phyloP scores from a whole-genome alignment of 257 asterid genomes.

The Solanum pennellii region DNA sequence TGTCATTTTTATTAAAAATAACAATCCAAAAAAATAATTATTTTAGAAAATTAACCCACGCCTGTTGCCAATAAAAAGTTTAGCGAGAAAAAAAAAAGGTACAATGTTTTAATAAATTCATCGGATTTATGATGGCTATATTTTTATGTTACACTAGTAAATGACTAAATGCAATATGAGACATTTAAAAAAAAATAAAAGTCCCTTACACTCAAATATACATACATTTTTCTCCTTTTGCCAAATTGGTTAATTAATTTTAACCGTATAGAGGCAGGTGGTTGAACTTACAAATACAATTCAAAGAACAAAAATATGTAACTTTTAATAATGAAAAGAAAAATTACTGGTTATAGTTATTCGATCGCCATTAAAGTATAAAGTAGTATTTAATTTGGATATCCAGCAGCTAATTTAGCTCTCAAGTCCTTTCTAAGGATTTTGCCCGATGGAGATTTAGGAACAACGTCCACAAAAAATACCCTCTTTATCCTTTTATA shows the following conservation, averaged over 20 bases:
- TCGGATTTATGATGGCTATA: neutral
- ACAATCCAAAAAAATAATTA: too few relatives aligned
- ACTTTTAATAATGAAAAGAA: neutral
- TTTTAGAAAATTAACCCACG: neutral
- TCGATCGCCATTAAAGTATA: neutral
- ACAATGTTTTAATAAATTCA: neutral
- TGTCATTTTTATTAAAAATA: too few relatives aligned
- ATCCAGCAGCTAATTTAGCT: conserved; percentile 46
- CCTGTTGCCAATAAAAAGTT: neutral
- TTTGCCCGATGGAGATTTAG: conserved; percentile 83
- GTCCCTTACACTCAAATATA: neutral
- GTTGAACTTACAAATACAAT: neutral
- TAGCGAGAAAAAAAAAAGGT: neutral
- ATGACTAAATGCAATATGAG: neutral
- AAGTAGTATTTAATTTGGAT: neutral
- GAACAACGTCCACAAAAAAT: conserved; percentile 61
- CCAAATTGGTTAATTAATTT: neutral
- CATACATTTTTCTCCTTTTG: neutral
- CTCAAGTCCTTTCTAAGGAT: conserved; percentile 86
- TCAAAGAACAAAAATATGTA: neutral
- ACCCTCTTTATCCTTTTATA: conserved; percentile 73
- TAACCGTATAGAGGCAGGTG: neutral
- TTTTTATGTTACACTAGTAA: neutral
- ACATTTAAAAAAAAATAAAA: neutral
- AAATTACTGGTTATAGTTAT: neutral